These are phyloP conservation scores for Paracoccidioides brasiliensis DNA, from an alignment of 2,329 filamentous ascomycete species.

Conservation along the genomic window DNA sequence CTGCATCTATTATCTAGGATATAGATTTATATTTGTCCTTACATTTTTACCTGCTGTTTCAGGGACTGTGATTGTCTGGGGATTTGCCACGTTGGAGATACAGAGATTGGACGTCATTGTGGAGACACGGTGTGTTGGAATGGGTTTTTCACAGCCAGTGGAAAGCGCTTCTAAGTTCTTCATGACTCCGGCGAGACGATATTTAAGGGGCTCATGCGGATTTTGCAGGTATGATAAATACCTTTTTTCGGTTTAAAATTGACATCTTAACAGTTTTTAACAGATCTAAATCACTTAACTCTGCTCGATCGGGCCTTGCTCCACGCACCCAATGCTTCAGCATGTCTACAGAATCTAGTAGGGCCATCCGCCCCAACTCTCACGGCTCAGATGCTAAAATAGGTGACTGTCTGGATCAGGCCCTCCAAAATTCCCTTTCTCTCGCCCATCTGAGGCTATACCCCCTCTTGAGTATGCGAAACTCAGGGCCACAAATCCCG, in stretches of 20 bases:
- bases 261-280: neutral
- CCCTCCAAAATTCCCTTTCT: constrained; percentile 26
- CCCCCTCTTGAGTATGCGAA: constrained; percentile 34
- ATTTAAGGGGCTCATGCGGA: neutral
- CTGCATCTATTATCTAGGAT: too few species aligned
- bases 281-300: neutral
- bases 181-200: neutral
- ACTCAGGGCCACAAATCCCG: constrained; percentile 31
- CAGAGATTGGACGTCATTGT: neutral
- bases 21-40: too few species aligned
- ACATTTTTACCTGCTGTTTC: neutral
- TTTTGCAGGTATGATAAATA: neutral
- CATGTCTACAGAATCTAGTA: neutral
- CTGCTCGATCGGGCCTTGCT: neutral
- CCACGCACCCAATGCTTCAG: neutral
- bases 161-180: neutral
- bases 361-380: neutral
- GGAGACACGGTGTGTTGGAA: neutral
- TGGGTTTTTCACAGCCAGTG: neutral
- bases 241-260: neutral
- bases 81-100: neutral
- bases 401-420: neutral
- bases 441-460: constrained; percentile 26
- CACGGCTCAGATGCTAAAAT: neutral
- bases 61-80: neutral